Evolutionary conservation across 352 stramenopile genomes (phyloP).

Genomic region (Phytophthora sp.): DNA sequence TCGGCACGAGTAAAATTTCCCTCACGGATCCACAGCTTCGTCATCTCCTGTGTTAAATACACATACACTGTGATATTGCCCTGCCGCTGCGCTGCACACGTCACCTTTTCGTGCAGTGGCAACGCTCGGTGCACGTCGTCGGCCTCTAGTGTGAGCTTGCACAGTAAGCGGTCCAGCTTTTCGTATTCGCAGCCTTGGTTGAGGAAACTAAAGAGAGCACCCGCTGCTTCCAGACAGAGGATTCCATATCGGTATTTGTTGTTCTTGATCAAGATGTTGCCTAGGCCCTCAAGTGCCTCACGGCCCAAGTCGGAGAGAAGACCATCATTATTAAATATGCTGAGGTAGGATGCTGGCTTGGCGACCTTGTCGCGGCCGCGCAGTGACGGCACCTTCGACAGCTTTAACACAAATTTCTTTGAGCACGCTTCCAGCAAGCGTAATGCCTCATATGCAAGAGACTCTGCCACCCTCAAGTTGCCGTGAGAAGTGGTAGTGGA

Average conservation of each 20-base stretch:
- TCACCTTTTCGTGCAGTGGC: slow-evolving; percentile 82
- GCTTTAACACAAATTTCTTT: slow-evolving; percentile 19
- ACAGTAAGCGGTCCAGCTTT: slow-evolving; percentile 76
- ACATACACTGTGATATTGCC: slow-evolving; percentile 88
- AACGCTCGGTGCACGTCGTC: slow-evolving; percentile 81
- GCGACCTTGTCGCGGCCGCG: slow-evolving; percentile 16
- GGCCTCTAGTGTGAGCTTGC: slow-evolving; percentile 72
- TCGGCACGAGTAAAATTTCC: slow-evolving; percentile 79
- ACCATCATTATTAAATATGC: slow-evolving; percentile 80
- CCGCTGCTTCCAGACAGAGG: slow-evolving; percentile 76
- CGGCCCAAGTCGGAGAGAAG: slow-evolving; percentile 74
- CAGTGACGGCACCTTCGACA: slow-evolving; percentile 27
- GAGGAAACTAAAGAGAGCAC: slow-evolving; percentile 63
- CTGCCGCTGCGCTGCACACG: slow-evolving; percentile 63
- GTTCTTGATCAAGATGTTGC: slow-evolving; percentile 85
- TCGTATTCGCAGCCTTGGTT: slow-evolving; percentile 81
- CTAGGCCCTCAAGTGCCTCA: slow-evolving; percentile 71
- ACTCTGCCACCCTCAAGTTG: slow-evolving; percentile 67
- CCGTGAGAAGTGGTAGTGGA: slow-evolving; percentile 42
- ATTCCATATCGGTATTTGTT: slow-evolving; percentile 89
- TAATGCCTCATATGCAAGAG: slow-evolving; percentile 77
- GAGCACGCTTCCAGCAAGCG: slow-evolving; percentile 73
- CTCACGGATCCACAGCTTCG: slow-evolving; percentile 79
- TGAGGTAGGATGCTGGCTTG: slow-evolving; percentile 44
- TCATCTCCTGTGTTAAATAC: slow-evolving; percentile 83